Base-by-base conservation (phyloP, 1,139 yeast species). In the Suhomyces taliae region DNA sequence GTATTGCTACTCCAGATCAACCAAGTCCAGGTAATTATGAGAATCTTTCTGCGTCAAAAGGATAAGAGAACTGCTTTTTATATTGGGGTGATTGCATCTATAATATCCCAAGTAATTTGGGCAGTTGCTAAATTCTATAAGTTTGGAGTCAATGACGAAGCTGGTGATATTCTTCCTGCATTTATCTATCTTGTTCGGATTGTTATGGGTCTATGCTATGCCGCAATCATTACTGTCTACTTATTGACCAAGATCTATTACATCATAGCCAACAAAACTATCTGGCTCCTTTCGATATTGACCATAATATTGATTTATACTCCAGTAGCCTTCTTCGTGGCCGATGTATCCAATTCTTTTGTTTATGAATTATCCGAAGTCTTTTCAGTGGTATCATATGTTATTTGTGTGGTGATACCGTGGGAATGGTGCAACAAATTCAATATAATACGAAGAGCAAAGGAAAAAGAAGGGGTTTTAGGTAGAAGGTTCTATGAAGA, bases 341-440 rank as follows among this genome's bases (percentile, higher is more conserved):
- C 91, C 3, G 96, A 89, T 66, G 82, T 90, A 6, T 76, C 93
- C 2, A 81, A 82, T 59, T 75, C 82, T 3, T 85, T 89, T 81
- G 81, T 87, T 11, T 81, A 80, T 51, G 86, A 84, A 52, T 75
- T 89, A 57, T 82, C 90, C 10, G 91, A 87, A 56, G 71, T 87
- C 39, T 84, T 87, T 59, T 83, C 86, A 37, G 82, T 89, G 35
- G 84, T 86, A 1, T 78, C 85, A 8, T 87, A 85, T 60, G 83
- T 87, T n/a, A 74, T 85, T 29, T 79, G 89, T 44, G 87, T 87
- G 39, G 87, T 87, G 6, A 76, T 87, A 14, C 90, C 89, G 0
- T 89, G 96, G 95, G 95, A 86, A 64, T 89, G 96, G 95, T 80
- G 89, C 51, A 90, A 87, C 59, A 76, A 88, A 51, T 78, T 85